These are phyloP conservation scores for Globisporangium uncinulatum DNA, from an alignment of 352 stramenopile genomes.

Conservation along the genomic window DNA sequence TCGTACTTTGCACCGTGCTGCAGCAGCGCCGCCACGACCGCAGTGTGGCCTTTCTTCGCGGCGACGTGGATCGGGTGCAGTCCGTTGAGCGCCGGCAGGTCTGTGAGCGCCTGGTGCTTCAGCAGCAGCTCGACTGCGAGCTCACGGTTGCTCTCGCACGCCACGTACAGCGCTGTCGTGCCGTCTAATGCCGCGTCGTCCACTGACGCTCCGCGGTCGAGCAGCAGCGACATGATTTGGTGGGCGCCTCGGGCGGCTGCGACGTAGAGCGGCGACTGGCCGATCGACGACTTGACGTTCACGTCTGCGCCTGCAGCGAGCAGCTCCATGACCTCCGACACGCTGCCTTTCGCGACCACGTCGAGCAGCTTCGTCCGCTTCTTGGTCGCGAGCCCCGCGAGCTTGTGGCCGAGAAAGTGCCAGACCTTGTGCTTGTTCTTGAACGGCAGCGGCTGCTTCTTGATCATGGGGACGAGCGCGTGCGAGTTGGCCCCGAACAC, in stretches of 20 bases:
- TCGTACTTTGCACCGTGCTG: slow-evolving; percentile 42
- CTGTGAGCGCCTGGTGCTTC: slow-evolving; percentile 43
- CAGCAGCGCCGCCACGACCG: slow-evolving; percentile 42
- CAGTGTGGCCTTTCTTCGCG: slow-evolving; percentile 40
- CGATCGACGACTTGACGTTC: slow-evolving; percentile 36
- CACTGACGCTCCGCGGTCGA: slow-evolving; percentile 55
- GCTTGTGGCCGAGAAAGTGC: slow-evolving; percentile 71
- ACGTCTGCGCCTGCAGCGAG: slow-evolving; percentile 55
- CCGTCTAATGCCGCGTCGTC: slow-evolving; percentile 53
- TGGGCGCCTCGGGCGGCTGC: slow-evolving; percentile 47
- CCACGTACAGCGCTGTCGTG: slow-evolving; percentile 44
- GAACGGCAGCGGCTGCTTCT: slow-evolving; percentile 29
- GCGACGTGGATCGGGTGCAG: slow-evolving; percentile 58
- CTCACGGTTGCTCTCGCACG: slow-evolving; percentile 60
- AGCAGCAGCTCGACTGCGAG: slow-evolving; percentile 49
- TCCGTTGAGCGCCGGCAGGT: slow-evolving; percentile 37
- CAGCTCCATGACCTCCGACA: slow-evolving; percentile 56
- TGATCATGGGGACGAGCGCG: slow-evolving; percentile 45
- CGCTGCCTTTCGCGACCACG: slow-evolving; percentile 41
- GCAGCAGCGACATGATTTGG: slow-evolving; percentile 59
- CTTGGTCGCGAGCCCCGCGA: slow-evolving; percentile 61
- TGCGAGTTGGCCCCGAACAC: slow-evolving; percentile 29
- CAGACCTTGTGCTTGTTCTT: slow-evolving; percentile 45
- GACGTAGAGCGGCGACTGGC: slow-evolving; percentile 56
- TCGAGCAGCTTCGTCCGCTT: slow-evolving; percentile 69